Base-by-base conservation (phyloP, 163 green algal species). In the Scenedesmus sp. region DNA sequence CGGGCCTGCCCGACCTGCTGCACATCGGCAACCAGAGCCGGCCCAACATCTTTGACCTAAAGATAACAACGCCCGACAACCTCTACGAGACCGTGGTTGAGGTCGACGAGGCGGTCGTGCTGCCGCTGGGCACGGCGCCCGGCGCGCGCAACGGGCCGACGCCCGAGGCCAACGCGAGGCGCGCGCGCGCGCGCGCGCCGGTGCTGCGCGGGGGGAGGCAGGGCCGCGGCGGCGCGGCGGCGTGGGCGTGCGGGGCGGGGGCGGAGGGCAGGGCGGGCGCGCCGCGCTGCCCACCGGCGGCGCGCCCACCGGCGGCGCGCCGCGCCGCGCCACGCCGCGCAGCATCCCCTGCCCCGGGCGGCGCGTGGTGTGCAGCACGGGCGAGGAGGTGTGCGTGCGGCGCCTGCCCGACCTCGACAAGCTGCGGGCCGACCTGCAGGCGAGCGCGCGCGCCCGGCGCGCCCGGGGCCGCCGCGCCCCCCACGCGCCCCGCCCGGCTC, bases 31-130 rank as follows among this genome's bases (percentile, higher is more conserved):
- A 98, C 85, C 96, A 89, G 86, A 90, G 90, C 7, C 90, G 96
- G 0, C 96, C 96, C 15, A 77, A 93, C 78, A 98, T 99, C 81
- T 99, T 99, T 78, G 96, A 99, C 86, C 87, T 98, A 11, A 28
- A 73, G 44, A 94, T 96, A 65, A 54, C 62, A 9, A 66, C 71
- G 2, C 93, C 91, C 4, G 91, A 96, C 36, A 84, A 92, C 20
- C 86, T 97, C 45, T 96, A 97, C 60, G 82, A 90, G 66, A 47
- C 51, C 26, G 92, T 97, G 51, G 88, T 99, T 29, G 95, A 99
- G 87, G 89, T 96, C 57, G 88, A 97, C 11, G 96, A 98, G 87
- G 60, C 90, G 51, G 91, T 96, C 22, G 77, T 94, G 51, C 72
- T 96, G 69, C 88, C 91, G 18, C 75, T 97, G 53, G 86, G 88